A percentile compares a stretch with the other conserved stretches of the same genome.
phyloP scores from a whole-genome alignment of 306 rosid species.

The Corylus americana region DNA sequence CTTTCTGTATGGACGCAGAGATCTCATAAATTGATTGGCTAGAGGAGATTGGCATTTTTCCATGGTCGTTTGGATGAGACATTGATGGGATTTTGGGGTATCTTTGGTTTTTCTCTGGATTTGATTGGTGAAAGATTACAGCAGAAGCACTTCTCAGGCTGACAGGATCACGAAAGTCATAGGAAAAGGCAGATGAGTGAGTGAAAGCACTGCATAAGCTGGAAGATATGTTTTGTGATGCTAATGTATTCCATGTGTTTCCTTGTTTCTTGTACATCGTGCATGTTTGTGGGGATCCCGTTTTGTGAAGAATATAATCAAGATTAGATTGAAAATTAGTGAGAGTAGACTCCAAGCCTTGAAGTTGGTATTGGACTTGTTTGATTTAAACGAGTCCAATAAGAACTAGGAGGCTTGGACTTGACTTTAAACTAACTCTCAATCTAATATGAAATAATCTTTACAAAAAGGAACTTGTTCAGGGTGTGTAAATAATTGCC shows the following conservation, averaged over 20 bases:
- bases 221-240: conserved; percentile 31
- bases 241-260: not conserved
- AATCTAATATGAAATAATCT: not conserved
- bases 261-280: conserved; percentile 28
- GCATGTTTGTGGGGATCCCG: not conserved
- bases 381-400: not conserved
- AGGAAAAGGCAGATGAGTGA: not conserved
- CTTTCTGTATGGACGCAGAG: conserved; percentile 34
- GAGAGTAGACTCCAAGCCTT: not conserved
- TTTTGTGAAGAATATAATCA: not conserved
- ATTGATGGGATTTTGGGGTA: conserved; percentile 28
- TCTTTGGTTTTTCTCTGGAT: conserved; percentile 1
- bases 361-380: not conserved
- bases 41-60: conserved; percentile 29
- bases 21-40: conserved; percentile 41
- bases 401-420: not conserved
- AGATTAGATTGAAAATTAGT: not conserved
- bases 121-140: not conserved
- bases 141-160: conserved; percentile 8
- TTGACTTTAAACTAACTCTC: not conserved
- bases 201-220: conserved; percentile 23
- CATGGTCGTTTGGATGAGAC: conserved; percentile 21
- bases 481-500: not conserved
- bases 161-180: not conserved
- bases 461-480: not conserved